Evolutionary conservation across 208 protist genomes (phyloP), one percentile per base, ranked within the genome.

Genomic region (Leishmania braziliensis): DNA sequence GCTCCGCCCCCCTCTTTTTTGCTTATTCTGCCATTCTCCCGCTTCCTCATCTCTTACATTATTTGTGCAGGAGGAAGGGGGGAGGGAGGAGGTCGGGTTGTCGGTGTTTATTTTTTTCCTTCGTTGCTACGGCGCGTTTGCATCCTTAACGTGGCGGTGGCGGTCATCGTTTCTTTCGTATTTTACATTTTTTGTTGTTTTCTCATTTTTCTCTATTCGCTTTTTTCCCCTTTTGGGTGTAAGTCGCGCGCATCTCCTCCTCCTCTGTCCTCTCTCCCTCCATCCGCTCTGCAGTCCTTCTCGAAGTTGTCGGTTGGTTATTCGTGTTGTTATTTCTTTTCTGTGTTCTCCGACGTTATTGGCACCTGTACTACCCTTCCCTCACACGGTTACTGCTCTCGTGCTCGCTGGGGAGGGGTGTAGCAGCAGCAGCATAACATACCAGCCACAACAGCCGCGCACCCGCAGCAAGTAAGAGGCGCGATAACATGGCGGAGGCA

Each of bases 401-500:
- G 43, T 80, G 56, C 26, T 77, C 39, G 50, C 75, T 50, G 70
- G 5, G 43, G 29, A 46, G 43, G 43, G 43, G 43, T 46, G 69
- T 73, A 29, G 18, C 69, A n/a, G n/a, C 43, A 12, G 4, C 69
- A 53, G 12, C 9, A 9, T n/a, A 26, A 43, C n/a, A 75, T 43
- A 39, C 3, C 23, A 56, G 66, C 66, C 10, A 29, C 33, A 43
- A 46, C 39, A 14, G 66, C 39, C 46, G 66, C 66, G 66, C 66
- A 0, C 36, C n/a, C 20, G 1, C 4, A 48, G n/a, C 39, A 48
- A 46, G 16, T 50, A 43, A 53, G 60, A 33, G 9, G 46, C 1
- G 2, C 48, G 10, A 72, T 29, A 51, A 54, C 26, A 88, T 87
- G 83, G 74, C 86, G n/a, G 81, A 84, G 46, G 86, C 56, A 2